These are phyloP conservation scores for Graphilbum ipis-grandicollis DNA, from an alignment of 2,329 filamentous ascomycete species.

Conservation along the genomic window DNA sequence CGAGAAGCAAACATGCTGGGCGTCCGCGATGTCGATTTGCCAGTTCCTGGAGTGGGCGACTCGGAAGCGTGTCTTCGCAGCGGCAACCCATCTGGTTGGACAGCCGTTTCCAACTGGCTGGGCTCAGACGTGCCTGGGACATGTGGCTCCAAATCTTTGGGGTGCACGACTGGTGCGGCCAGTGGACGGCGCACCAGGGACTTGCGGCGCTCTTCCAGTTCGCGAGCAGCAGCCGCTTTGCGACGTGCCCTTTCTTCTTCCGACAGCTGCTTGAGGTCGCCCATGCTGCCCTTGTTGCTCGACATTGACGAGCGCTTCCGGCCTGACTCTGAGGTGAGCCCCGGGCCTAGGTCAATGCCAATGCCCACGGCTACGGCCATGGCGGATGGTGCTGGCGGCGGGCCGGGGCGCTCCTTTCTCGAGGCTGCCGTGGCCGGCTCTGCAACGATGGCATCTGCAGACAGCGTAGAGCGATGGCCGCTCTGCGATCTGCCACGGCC, in stretches of 20 bases:
- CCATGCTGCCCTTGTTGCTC: conserved; percentile 14
- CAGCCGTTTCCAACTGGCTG: background rate
- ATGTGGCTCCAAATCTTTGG: conserved; percentile 20
- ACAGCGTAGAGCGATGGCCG: conserved; percentile 6
- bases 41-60: conserved; percentile 41
- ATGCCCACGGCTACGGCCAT: conserved; percentile 7
- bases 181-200: conserved; percentile 69
- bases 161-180: conserved; percentile 64
- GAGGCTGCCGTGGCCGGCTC: background rate
- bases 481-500: conserved; percentile 12
- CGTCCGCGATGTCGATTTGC: conserved; percentile 9
- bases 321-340: conserved; percentile 12
- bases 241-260: conserved; percentile 46
- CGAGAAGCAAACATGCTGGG: conserved; percentile 30
- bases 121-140: background rate
- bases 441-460: background rate
- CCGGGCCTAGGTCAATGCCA: conserved; percentile 8
- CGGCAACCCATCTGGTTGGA: too few relatives aligned
- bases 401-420: conserved; percentile 14
- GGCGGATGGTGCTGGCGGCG: conserved; percentile 10
- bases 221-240: conserved; percentile 62
- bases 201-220: conserved; percentile 74
- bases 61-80: conserved; percentile 16
- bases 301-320: conserved; percentile 22
- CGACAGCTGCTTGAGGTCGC: conserved; percentile 32